Base-by-base conservation (phyloP, 768 basidiomycete genomes). In the Agaricus sinodeliciosus region DNA sequence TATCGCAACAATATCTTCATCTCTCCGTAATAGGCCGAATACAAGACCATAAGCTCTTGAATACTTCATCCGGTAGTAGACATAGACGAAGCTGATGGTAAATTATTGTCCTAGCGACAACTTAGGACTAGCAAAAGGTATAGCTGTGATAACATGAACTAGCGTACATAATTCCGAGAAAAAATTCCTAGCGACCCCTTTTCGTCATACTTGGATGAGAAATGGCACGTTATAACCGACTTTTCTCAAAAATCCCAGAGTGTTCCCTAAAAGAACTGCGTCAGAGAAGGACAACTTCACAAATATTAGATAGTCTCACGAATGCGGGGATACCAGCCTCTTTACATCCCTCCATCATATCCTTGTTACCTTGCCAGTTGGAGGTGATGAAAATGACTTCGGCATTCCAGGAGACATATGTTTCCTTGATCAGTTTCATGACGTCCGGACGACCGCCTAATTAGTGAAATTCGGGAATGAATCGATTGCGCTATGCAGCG, bases 351-450 rank as follows among this genome's bases (percentile, higher is more conserved):
- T 87, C 79, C 80, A 89, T 90, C 70, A 91, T 87, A 63, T 91
- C 88, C 37, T 74, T 72, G 64, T 91, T 91, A 13, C 88, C 88
- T 49, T 80, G 73, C 59, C 73, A 78, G 67, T 91, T 91, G 4
- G 87, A 88, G 12, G 88, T 91, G 61, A 90, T 88, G 65, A 90
- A 89, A 11, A 90, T 80, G 13, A 91, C 81, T 64, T 91, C 89
- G 2, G 89, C 89, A 9, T 79, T 75, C 87, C 87, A 91, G n/a
- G 76, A 78, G n/a, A 74, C 67, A 59, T 87, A 89, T 0, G 71
- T 78, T 51, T 88, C 85, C 64, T 78, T 82, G 59, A 90, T 75
- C 44, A 91, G 72, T 65, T 87, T 81, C 84, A 90, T 86, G 4
- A 80, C 76, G 58, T 90, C 85, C 18, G 89, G 89, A 50, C 88